Evolutionary conservation across 2,329 filamentous ascomycete species (phyloP).

Genomic region (Pseudogymnoascus sp.): DNA sequence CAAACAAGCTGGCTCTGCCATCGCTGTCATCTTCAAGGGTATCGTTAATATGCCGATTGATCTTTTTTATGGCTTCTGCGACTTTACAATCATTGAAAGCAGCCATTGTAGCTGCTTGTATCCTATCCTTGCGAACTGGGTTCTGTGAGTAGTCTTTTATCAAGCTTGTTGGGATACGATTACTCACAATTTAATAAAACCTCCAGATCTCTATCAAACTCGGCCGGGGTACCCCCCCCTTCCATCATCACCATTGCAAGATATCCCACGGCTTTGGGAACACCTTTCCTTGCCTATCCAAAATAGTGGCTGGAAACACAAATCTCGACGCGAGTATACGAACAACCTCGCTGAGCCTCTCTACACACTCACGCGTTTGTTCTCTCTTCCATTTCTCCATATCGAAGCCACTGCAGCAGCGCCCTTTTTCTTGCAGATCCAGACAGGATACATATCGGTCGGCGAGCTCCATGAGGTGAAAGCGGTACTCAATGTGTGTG

Average conservation of each 20-base stretch:
- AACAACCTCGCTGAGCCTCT: neutral
- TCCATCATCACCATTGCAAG: neutral
- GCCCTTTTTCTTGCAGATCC: neutral
- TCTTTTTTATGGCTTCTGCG: neutral
- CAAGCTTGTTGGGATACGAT: neutral
- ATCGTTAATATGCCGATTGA: neutral
- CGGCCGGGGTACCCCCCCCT: neutral
- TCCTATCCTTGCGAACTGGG: neutral
- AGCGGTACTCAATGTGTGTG: neutral
- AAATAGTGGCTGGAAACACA: neutral
- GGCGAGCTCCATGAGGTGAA: neutral
- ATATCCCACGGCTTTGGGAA: slow-evolving; percentile 1
- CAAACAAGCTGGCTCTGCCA: neutral
- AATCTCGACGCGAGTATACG: neutral
- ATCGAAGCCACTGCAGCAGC: neutral
- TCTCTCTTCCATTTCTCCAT: neutral
- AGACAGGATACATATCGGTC: neutral
- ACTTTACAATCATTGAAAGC: neutral
- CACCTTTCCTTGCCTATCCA: neutral
- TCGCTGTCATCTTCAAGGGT: slow-evolving; percentile 1
- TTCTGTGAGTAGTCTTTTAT: neutral
- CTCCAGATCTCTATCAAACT: neutral
- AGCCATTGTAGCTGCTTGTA: neutral
- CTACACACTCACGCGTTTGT: neutral
- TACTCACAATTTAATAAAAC: slow-evolving; percentile 2